These are phyloP conservation scores for Aspergillus ibericus DNA, from an alignment of 2,329 filamentous ascomycete genomes.

Conservation along the genomic window DNA sequence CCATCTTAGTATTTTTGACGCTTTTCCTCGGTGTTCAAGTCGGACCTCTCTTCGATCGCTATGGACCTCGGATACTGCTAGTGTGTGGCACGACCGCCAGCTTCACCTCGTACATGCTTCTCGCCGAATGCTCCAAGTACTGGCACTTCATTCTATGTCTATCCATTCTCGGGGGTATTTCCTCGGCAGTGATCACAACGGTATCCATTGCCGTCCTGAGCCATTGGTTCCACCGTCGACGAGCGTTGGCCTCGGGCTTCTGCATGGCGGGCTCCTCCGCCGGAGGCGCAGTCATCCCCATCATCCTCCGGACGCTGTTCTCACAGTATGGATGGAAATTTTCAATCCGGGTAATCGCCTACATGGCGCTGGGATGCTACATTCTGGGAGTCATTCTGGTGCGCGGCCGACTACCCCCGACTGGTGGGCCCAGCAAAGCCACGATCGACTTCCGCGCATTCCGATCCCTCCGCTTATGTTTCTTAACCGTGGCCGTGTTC, in stretches of 20 bases:
- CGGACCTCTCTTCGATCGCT: constrained; percentile 51
- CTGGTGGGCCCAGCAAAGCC: constrained; percentile 25
- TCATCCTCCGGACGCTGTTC: constrained; percentile 35
- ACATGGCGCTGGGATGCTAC: constrained; percentile 38
- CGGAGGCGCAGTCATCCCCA: constrained; percentile 39
- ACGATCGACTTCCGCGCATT: constrained; percentile 46
- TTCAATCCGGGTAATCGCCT: constrained; percentile 39
- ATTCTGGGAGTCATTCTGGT: constrained; percentile 33
- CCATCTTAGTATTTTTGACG: constrained; percentile 48
- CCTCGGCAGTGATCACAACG: constrained; percentile 38
- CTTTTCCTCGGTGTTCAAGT: constrained; percentile 50
- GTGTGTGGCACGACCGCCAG: constrained; percentile 40
- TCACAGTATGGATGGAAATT: constrained; percentile 36
- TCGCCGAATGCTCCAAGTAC: constrained; percentile 50
- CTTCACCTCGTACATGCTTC: constrained; percentile 45
- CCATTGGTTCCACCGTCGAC: constrained; percentile 43
- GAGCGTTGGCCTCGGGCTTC: constrained; percentile 41
- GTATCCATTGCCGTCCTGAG: constrained; percentile 40
- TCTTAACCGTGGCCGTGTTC: constrained; percentile 47
- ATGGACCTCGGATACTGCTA: constrained; percentile 46
- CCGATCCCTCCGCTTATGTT: constrained; percentile 41
- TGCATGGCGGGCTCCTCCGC: constrained; percentile 43
- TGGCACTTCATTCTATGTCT: constrained; percentile 51
- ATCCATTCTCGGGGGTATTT: constrained; percentile 36
- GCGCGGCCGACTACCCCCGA: constrained; percentile 32